A percentile compares a stretch with the other conserved stretches of the same genome.
These are phyloP conservation scores for Solanum lycopersicoides DNA, from an alignment of 257 asterid species.

Conservation along the genomic window DNA sequence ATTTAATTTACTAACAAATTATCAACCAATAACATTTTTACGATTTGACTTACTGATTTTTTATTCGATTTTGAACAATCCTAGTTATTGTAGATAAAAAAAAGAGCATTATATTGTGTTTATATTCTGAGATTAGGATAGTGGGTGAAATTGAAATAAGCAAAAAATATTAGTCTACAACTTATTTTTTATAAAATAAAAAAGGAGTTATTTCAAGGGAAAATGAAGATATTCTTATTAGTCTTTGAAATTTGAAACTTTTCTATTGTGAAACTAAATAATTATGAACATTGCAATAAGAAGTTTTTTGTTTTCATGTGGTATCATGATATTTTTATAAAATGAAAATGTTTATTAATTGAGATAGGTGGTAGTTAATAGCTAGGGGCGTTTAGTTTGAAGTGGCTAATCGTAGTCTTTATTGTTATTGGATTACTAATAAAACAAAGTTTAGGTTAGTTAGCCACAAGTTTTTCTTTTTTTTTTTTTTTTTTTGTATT, in stretches of 20 bases:
- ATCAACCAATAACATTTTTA: not conserved
- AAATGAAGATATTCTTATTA: not conserved
- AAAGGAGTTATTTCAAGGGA: not conserved
- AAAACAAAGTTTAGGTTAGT: not conserved
- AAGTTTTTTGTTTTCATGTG: not conserved
- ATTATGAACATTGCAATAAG: not conserved
- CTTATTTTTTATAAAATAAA: not conserved
- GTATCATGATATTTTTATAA: not conserved
- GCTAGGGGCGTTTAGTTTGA: not conserved
- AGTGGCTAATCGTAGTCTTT: not conserved
- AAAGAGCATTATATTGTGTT: not conserved
- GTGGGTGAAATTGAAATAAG: not conserved
- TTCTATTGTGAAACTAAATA: not conserved
- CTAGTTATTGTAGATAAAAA: too few species aligned
- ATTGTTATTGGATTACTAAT: not conserved
- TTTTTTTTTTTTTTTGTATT: too few species aligned
- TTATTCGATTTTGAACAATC: fast-evolving
- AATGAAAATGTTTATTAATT: not conserved
- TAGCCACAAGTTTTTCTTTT: not conserved
- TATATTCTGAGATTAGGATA: not conserved
- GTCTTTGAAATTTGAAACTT: not conserved
- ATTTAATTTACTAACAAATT: too few species aligned
- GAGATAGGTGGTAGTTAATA: not conserved
- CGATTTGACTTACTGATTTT: fast-evolving
- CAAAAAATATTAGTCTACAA: not conserved